A percentile compares a stretch with the other conserved stretches of the same genome.
These are phyloP conservation scores for Aegilops tauschii DNA, from an alignment of 176 grass and related monocot species.

Conservation along the genomic window DNA sequence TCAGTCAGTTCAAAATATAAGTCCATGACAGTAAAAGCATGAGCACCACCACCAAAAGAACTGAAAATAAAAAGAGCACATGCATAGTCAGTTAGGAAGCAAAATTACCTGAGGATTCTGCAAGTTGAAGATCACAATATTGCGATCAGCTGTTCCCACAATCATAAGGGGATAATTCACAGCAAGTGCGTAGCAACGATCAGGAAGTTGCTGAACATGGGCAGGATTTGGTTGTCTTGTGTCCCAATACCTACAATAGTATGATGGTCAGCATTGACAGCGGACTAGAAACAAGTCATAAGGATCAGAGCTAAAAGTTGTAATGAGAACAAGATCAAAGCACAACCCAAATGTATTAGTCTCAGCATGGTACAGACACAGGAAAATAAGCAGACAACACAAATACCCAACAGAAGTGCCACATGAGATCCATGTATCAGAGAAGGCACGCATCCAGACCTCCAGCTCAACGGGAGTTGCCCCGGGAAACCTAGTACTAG, in stretches of 20 bases:
- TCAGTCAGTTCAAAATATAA: background rate
- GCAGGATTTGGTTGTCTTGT: conserved; percentile 79
- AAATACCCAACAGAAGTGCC: background rate
- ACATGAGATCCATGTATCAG: background rate
- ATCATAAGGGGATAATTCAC: conserved; percentile 95
- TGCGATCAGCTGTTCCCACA: conserved; percentile 86
- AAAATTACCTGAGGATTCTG: conserved; percentile 83
- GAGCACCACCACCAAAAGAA: background rate
- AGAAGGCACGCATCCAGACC: background rate
- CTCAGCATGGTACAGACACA: background rate
- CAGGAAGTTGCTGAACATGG: conserved; percentile 89
- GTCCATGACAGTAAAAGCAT: background rate
- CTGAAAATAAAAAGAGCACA: background rate
- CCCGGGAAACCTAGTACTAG: background rate
- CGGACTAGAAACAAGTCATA: conserved; percentile 7
- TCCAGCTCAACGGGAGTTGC: background rate
- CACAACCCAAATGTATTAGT: background rate
- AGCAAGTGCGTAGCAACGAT: conserved; percentile 74
- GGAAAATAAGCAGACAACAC: background rate
- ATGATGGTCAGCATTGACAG: background rate
- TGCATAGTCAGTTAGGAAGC: background rate
- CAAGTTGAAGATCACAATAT: conserved; percentile 89
- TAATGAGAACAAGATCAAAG: background rate
- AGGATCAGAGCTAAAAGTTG: background rate
- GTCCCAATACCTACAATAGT: conserved; percentile 79